Evolutionary conservation across 805 yeast genomes (phyloP).

Genomic region (Dipodascopsis uninucleata): DNA sequence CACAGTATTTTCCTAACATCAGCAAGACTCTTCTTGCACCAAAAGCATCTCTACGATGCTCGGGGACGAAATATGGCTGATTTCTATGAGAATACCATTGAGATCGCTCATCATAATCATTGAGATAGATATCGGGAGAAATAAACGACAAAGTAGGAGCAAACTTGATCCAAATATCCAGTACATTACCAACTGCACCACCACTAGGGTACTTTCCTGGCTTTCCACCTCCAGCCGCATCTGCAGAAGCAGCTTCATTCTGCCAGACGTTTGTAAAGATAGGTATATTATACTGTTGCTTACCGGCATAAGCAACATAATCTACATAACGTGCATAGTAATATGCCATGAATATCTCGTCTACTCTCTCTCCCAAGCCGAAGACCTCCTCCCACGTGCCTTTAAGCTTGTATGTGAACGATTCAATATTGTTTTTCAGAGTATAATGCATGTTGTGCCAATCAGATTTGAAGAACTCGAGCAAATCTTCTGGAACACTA

Average conservation of each 20-base stretch:
- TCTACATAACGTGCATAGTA: slow-evolving; percentile 22
- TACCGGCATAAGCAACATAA: slow-evolving; percentile 15
- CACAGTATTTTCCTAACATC: slow-evolving; percentile 17
- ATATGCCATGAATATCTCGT: slow-evolving; percentile 28
- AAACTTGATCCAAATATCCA: slow-evolving; percentile 23
- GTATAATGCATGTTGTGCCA: neutral
- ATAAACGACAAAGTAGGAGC: slow-evolving; percentile 12
- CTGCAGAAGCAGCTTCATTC: slow-evolving; percentile 6
- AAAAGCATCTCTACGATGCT: slow-evolving; percentile 27
- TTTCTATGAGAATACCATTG: slow-evolving; percentile 10
- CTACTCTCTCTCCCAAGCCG: slow-evolving; percentile 11
- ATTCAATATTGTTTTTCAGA: neutral
- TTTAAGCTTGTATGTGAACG: neutral
- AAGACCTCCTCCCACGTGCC: slow-evolving; percentile 20
- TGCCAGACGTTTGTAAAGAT: slow-evolving; percentile 25
- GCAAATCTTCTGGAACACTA: slow-evolving; percentile 13
- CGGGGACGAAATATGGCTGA: slow-evolving; percentile 24
- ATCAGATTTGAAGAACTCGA: neutral
- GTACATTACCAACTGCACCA: slow-evolving; percentile 16
- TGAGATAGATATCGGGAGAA: slow-evolving; percentile 25
- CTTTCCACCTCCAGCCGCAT: slow-evolving; percentile 20
- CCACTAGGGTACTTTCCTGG: slow-evolving; percentile 28
- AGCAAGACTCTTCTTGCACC: slow-evolving; percentile 23
- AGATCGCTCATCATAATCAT: slow-evolving; percentile 17
- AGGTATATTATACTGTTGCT: slow-evolving; percentile 15